phyloP scores from a whole-genome alignment of 2,329 filamentous ascomycete genomes.

The Epichloe coenophiala region DNA sequence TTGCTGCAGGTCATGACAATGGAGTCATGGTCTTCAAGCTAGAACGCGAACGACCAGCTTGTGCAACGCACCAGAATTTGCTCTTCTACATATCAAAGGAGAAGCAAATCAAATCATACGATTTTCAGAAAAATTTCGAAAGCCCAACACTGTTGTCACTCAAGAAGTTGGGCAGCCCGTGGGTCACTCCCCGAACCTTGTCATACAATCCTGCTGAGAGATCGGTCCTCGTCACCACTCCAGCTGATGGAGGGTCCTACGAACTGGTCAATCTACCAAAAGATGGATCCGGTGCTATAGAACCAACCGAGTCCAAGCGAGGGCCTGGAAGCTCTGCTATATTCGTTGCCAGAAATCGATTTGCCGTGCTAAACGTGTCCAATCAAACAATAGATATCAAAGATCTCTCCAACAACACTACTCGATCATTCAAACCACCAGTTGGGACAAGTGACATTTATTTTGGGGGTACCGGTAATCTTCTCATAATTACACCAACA shows the following conservation, averaged over 20 bases:
- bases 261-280: constrained; percentile 86
- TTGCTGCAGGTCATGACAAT: constrained; percentile 95
- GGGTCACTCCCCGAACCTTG: constrained; percentile 78
- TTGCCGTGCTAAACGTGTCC: constrained; percentile 78
- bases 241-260: constrained; percentile 80
- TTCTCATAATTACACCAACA: constrained; percentile 82
- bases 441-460: constrained; percentile 87
- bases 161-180: constrained; percentile 89
- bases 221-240: constrained; percentile 84
- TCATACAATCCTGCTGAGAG: constrained; percentile 98
- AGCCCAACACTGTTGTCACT: constrained; percentile 86
- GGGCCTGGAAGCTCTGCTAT: constrained; percentile 86
- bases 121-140: constrained; percentile 90
- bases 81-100: constrained; percentile 98
- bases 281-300: constrained; percentile 81
- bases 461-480: constrained; percentile 86
- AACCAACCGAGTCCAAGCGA: constrained; percentile 85
- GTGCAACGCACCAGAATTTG: constrained; percentile 82
- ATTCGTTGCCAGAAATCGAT: constrained; percentile 91
- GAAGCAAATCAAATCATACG: constrained; percentile 92
- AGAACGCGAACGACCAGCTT: constrained; percentile 88
- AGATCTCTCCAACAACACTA: constrained; percentile 86
- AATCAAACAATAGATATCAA: constrained; percentile 94
- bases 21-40: constrained; percentile 99
- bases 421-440: constrained; percentile 90